Conservation (phyloP, 129 eudicot genomes). For the Smallanthus sonchifolius region DNA sequence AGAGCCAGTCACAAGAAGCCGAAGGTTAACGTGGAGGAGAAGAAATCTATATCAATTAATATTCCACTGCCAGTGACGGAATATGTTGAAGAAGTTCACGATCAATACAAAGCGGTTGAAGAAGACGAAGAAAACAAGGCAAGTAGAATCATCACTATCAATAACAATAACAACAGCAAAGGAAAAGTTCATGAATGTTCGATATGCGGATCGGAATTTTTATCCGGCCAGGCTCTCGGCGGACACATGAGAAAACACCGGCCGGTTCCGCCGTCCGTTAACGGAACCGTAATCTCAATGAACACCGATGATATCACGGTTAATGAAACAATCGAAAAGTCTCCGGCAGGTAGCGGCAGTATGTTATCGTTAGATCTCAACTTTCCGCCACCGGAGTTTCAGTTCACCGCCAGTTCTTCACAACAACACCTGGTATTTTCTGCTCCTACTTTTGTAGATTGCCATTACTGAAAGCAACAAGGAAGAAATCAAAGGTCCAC, state of each 20-base stretch:
- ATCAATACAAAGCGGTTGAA: conserved; percentile 9
- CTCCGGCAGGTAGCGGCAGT: conserved; percentile 8
- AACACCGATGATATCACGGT: not conserved
- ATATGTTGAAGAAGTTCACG: conserved; percentile 14
- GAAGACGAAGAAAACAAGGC: conserved; percentile 23
- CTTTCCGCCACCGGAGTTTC: conserved; percentile 74
- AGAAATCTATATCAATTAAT: conserved; percentile 1
- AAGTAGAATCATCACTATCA: not conserved
- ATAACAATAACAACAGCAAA: not conserved
- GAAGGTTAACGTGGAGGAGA: conserved; percentile 31
- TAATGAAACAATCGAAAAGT: not conserved
- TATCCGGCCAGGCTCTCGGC: conserved; percentile 90
- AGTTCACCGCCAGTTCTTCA: conserved; percentile 16
- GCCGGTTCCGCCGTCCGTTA: conserved; percentile 19
- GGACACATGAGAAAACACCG: conserved; percentile 95
- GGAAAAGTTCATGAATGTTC: conserved; percentile 72
- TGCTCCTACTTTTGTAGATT: conserved; percentile 66
- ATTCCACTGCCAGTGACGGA: conserved; percentile 18
- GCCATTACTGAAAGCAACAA: conserved; percentile 47
- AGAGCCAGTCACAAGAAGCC: conserved; percentile 84
- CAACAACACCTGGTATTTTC: conserved; percentile 38
- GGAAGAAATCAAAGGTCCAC: not conserved
- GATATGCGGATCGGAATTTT: conserved; percentile 73
- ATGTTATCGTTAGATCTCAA: conserved; percentile 72
- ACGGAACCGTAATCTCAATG: not conserved